Evolutionary conservation across 2,329 filamentous ascomycete species (phyloP), one percentile per base, ranked within the genome.

Genomic region (Cladosporium oxysporum): DNA sequence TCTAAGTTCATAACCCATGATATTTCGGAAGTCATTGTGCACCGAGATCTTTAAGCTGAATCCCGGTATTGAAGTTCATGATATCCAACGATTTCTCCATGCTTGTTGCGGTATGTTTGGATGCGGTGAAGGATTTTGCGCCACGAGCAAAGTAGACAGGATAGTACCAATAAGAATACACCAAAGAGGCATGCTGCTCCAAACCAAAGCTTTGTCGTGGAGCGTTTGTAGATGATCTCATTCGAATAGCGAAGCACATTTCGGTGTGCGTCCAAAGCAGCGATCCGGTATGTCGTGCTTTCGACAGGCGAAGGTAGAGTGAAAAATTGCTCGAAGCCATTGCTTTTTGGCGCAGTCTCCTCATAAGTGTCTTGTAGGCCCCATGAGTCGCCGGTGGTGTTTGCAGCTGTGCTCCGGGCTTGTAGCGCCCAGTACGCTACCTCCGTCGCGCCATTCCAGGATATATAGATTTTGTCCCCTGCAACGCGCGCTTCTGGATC

Each of bases 371-470:
- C 28, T 3, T 33, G 8, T 16, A 8, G 11, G 7, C 28, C 12
- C 33, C 28, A 31, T 3, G 31, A 18, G n/a, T 6, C 21, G 14
- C 23, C 33, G 11, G n/a, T 53, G n/a, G 6, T 21, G n/a, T 37
- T 49, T 8, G 58, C 41, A 16, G 58, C 57, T 29, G 26, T 18
- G 28, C 55, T 21, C 14, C 66, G 64, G 29, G 50, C 60, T 29
- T 74, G 71, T 1, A 74, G 62, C 12, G 65, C 52, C 71, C 70
- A 73, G 10, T 66, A 61, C 29, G 21, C 49, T 10, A 74, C 69
- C 58, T 73, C 73, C 0, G 72, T 75, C 2, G 73, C 73, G 11
- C 73, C 73, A 50, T 73, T 74, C 72, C 73, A 75, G 64, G 67
- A 71, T 31, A 71, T 66, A 50, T 66, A 70, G 14, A 71, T 33